phyloP scores from a whole-genome alignment of 1,139 yeast species.

The Pneumocystis wakefieldiae region DNA sequence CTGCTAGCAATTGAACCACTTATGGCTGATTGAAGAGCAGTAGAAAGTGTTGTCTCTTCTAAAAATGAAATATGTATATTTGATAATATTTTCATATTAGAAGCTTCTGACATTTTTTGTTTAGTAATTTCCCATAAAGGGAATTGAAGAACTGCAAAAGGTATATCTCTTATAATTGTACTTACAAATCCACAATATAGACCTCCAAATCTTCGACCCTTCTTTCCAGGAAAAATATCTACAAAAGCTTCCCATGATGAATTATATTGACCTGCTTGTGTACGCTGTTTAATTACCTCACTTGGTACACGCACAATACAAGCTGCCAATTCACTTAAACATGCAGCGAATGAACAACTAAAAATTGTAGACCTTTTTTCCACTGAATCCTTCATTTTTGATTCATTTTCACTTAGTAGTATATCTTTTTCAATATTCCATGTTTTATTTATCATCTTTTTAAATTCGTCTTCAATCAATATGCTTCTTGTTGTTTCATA shows the following conservation, averaged over 20 bases:
- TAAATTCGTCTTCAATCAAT: neutral
- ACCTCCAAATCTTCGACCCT: constrained; percentile 42
- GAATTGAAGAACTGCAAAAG: constrained; percentile 87
- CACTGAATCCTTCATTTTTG: neutral
- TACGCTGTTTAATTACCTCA: constrained; percentile 86
- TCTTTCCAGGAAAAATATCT: constrained; percentile 36
- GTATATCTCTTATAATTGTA: constrained; percentile 86
- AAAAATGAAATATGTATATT: neutral
- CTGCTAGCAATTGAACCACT: constrained; percentile 96
- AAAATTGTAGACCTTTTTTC: neutral
- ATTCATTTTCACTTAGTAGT: neutral
- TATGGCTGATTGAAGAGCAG: constrained; percentile 62
- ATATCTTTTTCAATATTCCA: constrained; percentile 32
- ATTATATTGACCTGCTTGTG: constrained; percentile 54
- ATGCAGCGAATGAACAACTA: constrained; percentile 70
- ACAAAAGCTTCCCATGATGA: constrained; percentile 55
- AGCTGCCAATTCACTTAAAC: constrained; percentile 82
- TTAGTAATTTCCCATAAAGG: constrained; percentile 82
- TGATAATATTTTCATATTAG: constrained; percentile 19
- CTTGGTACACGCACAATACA: constrained; percentile 92
- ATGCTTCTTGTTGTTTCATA: neutral
- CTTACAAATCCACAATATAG: constrained; percentile 87
- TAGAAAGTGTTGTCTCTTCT: neutral
- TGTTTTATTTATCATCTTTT: neutral
- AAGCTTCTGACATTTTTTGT: constrained; percentile 33